A percentile compares a stretch with the other conserved stretches of the same genome.
phyloP scores from a whole-genome alignment of 192 early-diverging fungal species.

The Spinellus fusiger region DNA sequence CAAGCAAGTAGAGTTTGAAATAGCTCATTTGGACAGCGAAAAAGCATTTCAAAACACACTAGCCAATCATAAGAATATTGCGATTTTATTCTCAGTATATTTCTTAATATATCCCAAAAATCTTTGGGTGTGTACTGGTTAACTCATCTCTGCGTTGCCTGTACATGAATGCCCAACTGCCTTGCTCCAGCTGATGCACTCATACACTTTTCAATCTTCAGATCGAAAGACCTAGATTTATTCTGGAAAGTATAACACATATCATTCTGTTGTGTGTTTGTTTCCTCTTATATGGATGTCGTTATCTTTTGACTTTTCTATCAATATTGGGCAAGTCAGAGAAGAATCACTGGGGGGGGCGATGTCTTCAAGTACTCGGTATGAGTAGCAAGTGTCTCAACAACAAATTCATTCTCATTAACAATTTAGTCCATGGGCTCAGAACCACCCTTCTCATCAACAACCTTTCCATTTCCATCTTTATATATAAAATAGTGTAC shows the following conservation, averaged over 20 bases:
- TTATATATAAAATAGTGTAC: constrained; percentile 7
- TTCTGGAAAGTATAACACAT: neutral
- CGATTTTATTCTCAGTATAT: too few species aligned
- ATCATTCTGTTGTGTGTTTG: neutral
- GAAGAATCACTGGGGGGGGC: neutral
- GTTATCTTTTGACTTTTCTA: neutral
- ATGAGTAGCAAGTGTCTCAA: neutral
- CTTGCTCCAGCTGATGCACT: constrained; percentile 5
- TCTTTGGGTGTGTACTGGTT: constrained; percentile 1
- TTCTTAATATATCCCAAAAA: too few species aligned
- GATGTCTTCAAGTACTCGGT: neutral
- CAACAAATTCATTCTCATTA: constrained; percentile 10
- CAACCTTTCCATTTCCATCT: constrained; percentile 1
- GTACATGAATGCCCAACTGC: constrained; percentile 1
- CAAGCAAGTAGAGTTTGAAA: too few species aligned
- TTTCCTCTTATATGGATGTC: neutral
- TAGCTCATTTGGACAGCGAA: too few species aligned
- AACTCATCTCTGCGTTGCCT: neutral
- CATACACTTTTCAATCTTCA: constrained; percentile 6
- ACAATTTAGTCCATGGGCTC: constrained; percentile 8
- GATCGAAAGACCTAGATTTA: constrained; percentile 7
- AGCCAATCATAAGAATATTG: too few species aligned
- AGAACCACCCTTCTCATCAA: constrained; percentile 5
- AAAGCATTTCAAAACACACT: too few species aligned
- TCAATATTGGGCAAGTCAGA: neutral